Evolutionary conservation across 768 basidiomycete genomes (phyloP), one percentile per base, ranked within the genome.

Genomic region (Amanita pallidorosea): DNA sequence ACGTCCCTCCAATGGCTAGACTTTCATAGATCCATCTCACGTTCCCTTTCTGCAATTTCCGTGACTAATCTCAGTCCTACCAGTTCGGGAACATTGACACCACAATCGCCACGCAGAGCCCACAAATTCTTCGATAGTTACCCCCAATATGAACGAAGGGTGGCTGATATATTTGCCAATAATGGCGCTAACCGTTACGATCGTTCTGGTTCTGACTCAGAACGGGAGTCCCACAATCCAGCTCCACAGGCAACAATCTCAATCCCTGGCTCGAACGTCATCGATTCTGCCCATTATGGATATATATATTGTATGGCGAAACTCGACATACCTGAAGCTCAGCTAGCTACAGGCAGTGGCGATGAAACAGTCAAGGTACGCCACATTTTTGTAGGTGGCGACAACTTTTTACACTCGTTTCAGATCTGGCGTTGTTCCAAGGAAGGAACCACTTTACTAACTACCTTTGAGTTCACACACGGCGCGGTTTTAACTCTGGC

Each of bases 121-220:
- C 91, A 94, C 71, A 88, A 88, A 55, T 96, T 96, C 68, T 96
- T 96, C 60, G 89, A 92, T 60, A 88, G 85, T 57, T 88, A 91
- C 55, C 89, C 89, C 1, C 79, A 81, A 51, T 80, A 80, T 51
- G 78, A 80, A 38, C 76, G 80, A 37, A 75, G 70, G 35, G 74
- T 84, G 6, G 85, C 86, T 1, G 86, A 88, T 60, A 67, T 85
- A 11, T 65, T 73, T 47, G 83, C 86, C 13, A 78, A 76, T 23
- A 88, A 87, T 59, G 63, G 69, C 6, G 60, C 61, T 4, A 43
- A 8, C 3, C 61, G 58, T 7, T 58, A 54, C 17, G 66, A 65
- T 4, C 63, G 65, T 31, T 61, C 55, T 7, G 68, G 63, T 45
- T 63, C 62, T 15, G 67, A 69, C 35, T 67, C 62, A 13, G 66